Conservation (phyloP, 148 eudicot species). For the Bassia scoparia region DNA sequence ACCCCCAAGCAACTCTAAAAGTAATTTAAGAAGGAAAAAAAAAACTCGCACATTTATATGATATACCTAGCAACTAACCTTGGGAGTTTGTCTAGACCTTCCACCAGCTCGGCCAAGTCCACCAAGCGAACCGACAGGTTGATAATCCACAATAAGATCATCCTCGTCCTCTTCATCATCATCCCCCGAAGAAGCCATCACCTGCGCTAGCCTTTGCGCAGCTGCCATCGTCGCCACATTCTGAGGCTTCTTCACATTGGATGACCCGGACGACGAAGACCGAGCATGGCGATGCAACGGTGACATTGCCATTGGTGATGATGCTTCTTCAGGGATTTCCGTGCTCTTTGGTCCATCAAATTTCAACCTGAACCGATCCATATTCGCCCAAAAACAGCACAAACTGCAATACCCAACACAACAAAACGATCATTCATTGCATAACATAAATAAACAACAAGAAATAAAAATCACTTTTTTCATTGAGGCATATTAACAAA, state of each 20-base stretch:
- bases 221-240: constrained; percentile 61
- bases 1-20: background rate
- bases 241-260: constrained; percentile 43
- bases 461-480: background rate
- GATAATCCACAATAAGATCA: constrained; percentile 51
- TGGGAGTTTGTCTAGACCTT: constrained; percentile 44
- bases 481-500: constrained; percentile 16
- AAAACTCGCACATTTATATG: background rate
- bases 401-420: constrained; percentile 20
- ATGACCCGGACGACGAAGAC: constrained; percentile 38
- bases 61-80: constrained; percentile 34
- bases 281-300: constrained; percentile 52
- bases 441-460: background rate
- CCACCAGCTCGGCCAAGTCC: constrained; percentile 57
- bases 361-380: constrained; percentile 45
- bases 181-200: constrained; percentile 58
- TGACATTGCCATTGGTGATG: constrained; percentile 35
- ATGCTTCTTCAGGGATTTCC: constrained; percentile 24
- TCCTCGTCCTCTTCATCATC: constrained; percentile 73
- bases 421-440: background rate
- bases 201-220: constrained; percentile 76
- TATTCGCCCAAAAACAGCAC: constrained; percentile 13
- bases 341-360: constrained; percentile 32
- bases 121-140: constrained; percentile 32
- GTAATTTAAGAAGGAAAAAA: too few relatives aligned